Base-by-base conservation (phyloP, 176 grass and related monocot species). In the Oryza rufipogon region DNA sequence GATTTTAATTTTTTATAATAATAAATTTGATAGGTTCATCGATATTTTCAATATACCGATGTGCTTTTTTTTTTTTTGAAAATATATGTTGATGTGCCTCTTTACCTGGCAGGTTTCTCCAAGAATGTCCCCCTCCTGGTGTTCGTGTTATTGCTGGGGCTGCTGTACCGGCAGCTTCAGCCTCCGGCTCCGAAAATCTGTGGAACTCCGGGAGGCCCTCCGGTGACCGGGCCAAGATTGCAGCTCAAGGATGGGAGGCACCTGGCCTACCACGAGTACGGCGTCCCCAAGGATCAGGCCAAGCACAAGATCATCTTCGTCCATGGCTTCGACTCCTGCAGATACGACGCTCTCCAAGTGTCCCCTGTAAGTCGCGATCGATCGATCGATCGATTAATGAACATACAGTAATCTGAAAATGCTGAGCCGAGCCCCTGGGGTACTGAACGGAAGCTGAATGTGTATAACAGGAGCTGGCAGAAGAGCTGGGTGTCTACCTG, bases 241-340 rank as follows among this genome's bases (percentile, higher is more conserved):
- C 76, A 22, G 78, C 92, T 97, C 54, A 84, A 72, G 20, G 92
- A 97, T 58, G 95, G 95, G 34, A 88, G 95, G 80, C 82, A 94
- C 90, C 23, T 97, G 34, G 88, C 95, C 1, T 97, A 94, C 77
- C 15, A 76, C 5, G 95, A 97, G 36, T 84, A 80, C 54, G 95
- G 95, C 48, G 95, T 98, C 4, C 88, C 88, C 0, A 89, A 32
- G 64, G 88, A 92, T 1, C 7, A 88, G 42, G 95, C 95, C 19
- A 91, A 46, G n/a, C 28, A 94, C 52, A 97, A 80, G 84, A 86
- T 97, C 85, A 71, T 97, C 77, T 97, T 88, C 80, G 74, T 94
- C 64, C 95, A 97, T 74, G 95, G 92, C 9, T 93, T 94, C 80
- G 90, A 91, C 64, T 97, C 83, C 10, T 90, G 84, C 88, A 69